phyloP scores from a whole-genome alignment of 805 yeast species.

The Starmerella vaccinii region DNA sequence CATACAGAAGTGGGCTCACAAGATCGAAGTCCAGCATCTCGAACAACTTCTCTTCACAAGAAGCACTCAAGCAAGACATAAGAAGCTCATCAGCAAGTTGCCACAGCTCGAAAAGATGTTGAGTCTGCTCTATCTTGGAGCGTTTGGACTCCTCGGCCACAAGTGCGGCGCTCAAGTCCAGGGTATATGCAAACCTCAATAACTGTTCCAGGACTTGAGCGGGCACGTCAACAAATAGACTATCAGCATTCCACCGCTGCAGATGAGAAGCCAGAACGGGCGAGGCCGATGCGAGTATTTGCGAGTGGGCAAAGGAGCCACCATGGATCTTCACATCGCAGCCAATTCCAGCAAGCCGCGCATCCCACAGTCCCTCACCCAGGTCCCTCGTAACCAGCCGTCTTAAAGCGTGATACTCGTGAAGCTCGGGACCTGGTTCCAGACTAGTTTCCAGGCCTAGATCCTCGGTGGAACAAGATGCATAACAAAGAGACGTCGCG shows the following conservation, averaged over 20 bases:
- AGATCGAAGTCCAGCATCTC: conserved; percentile 18
- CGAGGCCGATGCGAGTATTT: conserved; percentile 12
- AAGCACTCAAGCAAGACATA: conserved; percentile 12
- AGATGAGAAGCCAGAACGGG: conserved; percentile 18
- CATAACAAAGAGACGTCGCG: background rate
- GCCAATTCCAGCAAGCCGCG: conserved; percentile 9
- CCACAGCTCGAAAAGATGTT: conserved; percentile 21
- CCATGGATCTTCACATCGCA: conserved; percentile 16
- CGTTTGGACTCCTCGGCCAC: background rate
- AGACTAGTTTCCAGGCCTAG: background rate
- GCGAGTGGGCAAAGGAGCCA: conserved; percentile 3
- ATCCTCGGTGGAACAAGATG: background rate
- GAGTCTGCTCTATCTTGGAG: background rate
- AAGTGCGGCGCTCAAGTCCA: background rate
- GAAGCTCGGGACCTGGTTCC: background rate
- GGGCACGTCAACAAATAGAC: background rate
- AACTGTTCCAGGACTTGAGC: conserved; percentile 8
- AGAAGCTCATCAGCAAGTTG: conserved; percentile 21
- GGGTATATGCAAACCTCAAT: conserved; percentile 17
- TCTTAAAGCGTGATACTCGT: conserved; percentile 19
- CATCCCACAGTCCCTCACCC: conserved; percentile 19
- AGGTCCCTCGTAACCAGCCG: conserved; percentile 13
- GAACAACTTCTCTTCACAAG: conserved; percentile 18
- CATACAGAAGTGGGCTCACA: conserved; percentile 12
- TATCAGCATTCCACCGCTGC: conserved; percentile 12